phyloP scores from a whole-genome alignment of 2,329 filamentous ascomycete genomes.

The Claviceps lovelessii region DNA sequence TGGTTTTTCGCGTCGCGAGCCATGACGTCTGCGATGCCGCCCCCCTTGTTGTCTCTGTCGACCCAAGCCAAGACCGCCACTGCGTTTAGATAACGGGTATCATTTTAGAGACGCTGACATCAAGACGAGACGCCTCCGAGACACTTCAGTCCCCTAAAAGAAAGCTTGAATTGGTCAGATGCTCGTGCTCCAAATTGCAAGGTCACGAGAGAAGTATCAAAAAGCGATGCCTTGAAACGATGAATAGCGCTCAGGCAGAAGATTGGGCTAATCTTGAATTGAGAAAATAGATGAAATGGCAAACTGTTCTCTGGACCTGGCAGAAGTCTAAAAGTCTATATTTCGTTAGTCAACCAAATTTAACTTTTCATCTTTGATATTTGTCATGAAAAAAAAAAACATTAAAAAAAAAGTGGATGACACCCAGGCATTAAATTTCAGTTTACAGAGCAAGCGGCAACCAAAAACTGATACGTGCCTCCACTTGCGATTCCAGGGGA shows the following conservation, averaged over 20 bases:
- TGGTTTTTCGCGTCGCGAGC: background rate
- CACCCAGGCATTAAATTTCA: background rate
- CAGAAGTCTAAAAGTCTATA: background rate
- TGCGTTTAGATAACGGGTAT: background rate
- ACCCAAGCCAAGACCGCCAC: background rate
- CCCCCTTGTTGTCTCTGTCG: background rate
- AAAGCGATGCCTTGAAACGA: background rate
- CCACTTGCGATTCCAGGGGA: background rate
- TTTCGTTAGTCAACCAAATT: background rate
- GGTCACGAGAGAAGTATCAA: background rate
- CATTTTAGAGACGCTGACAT: background rate
- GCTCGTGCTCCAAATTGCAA: background rate
- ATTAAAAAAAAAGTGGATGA: background rate
- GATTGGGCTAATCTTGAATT: background rate
- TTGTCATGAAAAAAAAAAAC: background rate
- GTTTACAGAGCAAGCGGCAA: background rate
- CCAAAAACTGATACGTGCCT: background rate
- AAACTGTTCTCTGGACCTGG: background rate
- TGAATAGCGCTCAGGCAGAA: background rate
- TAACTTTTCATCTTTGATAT: too few relatives aligned
- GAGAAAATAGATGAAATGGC: background rate
- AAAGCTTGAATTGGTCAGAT: background rate
- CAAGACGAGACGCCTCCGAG: background rate
- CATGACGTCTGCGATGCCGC: background rate
- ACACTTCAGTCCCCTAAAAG: background rate